Conservation (phyloP, 192 early-diverging fungal species). For the Mortierella antarctica region DNA sequence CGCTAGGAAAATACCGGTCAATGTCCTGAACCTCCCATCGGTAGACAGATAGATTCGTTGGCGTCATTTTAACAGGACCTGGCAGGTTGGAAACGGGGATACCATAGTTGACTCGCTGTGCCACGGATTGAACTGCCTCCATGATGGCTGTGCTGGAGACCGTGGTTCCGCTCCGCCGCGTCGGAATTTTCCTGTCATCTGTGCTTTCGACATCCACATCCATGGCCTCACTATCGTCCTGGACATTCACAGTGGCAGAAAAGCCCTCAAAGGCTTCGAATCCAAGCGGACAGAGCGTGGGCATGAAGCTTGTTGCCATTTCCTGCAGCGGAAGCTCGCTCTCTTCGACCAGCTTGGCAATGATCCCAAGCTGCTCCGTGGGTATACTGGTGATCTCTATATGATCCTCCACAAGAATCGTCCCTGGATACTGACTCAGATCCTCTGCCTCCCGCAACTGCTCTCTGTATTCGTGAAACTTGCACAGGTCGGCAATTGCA, state of each 20-base stretch:
- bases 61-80: slow-evolving; percentile 6
- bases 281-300: slow-evolving; percentile 33
- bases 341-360: slow-evolving; percentile 46
- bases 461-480: slow-evolving; percentile 43
- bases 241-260: not conserved
- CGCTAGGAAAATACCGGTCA: slow-evolving; percentile 50
- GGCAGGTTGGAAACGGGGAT: slow-evolving; percentile 29
- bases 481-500: slow-evolving; percentile 33
- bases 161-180: slow-evolving; percentile 5
- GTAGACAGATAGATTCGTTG: slow-evolving; percentile 54
- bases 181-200: not conserved
- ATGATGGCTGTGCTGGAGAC: slow-evolving; percentile 31
- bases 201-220: slow-evolving; percentile 5
- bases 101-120: slow-evolving; percentile 46
- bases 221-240: slow-evolving; percentile 14
- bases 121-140: slow-evolving; percentile 39
- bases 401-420: slow-evolving; percentile 2
- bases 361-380: slow-evolving; percentile 22
- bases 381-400: slow-evolving; percentile 37
- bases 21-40: slow-evolving; percentile 67
- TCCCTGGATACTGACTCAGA: slow-evolving; percentile 5
- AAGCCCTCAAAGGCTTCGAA: slow-evolving; percentile 28
- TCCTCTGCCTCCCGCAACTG: slow-evolving; percentile 21
- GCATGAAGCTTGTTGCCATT: slow-evolving; percentile 10
- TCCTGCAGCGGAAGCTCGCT: slow-evolving; percentile 27